A percentile compares a stretch with the other conserved stretches of the same genome.
These are phyloP conservation scores for Sporothrix humicola DNA, from an alignment of 2,329 filamentous ascomycete genomes.

Conservation along the genomic window DNA sequence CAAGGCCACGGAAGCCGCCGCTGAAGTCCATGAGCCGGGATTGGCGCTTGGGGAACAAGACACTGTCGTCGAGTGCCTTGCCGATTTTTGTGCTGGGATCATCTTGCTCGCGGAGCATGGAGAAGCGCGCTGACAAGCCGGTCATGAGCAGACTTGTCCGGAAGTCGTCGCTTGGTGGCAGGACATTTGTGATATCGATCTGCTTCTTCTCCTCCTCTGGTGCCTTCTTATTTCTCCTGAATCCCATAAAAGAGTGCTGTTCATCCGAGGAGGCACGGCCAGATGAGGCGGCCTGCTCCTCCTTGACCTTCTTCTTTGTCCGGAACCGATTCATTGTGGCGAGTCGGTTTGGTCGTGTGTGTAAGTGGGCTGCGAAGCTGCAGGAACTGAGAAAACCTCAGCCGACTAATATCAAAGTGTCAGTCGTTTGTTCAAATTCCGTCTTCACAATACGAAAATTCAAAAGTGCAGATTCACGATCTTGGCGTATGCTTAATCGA, in stretches of 20 bases:
- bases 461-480: not conserved
- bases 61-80: conserved; percentile 94
- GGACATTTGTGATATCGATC: conserved; percentile 72
- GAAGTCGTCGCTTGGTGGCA: conserved; percentile 88
- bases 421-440: not conserved
- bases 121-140: conserved; percentile 91
- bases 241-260: conserved; percentile 55
- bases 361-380: not conserved
- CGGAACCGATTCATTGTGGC: conserved; percentile 76
- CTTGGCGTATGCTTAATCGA: not conserved
- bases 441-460: not conserved
- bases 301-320: conserved; percentile 72
- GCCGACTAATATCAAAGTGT: not conserved
- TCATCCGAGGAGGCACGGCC: conserved; percentile 59
- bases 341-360: not conserved
- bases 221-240: conserved; percentile 61
- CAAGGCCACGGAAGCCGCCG: conserved; percentile 64
- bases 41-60: conserved; percentile 79
- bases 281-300: conserved; percentile 49
- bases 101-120: conserved; percentile 94
- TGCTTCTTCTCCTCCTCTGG: conserved; percentile 64
- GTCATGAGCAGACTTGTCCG: conserved; percentile 96
- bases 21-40: conserved; percentile 75
- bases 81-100: conserved; percentile 87
- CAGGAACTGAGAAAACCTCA: conserved; percentile 18